phyloP scores from a whole-genome alignment of 257 asterid genomes.

The Solanum bulbocastanum region DNA sequence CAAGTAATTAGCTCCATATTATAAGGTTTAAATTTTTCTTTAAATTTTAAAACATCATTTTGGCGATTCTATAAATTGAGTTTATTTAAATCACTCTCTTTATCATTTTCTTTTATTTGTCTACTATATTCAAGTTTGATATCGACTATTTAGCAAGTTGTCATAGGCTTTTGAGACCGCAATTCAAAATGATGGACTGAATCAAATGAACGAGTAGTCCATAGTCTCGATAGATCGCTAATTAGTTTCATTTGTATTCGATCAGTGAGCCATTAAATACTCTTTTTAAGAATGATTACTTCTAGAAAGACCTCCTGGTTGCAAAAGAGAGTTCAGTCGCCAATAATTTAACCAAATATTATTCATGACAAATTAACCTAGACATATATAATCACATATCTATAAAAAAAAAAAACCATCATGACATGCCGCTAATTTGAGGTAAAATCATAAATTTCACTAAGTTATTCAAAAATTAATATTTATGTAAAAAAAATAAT shows the following conservation, averaged over 20 bases:
- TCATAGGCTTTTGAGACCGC: background rate
- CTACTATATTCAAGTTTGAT: background rate
- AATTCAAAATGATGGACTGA: background rate
- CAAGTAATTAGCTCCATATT: background rate
- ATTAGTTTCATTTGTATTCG: background rate
- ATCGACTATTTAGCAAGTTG: background rate
- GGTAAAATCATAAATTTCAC: too few relatives aligned
- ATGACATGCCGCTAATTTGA: background rate
- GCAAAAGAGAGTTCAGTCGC: background rate
- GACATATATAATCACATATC: background rate
- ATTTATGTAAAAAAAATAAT: too few relatives aligned
- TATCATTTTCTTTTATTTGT: background rate
- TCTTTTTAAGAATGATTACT: background rate
- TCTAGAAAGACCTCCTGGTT: background rate
- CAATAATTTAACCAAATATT: background rate
- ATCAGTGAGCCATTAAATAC: background rate
- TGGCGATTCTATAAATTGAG: background rate
- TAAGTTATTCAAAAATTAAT: too few relatives aligned
- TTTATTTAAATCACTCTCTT: too few relatives aligned
- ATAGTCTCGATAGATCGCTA: background rate
- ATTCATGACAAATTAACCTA: background rate
- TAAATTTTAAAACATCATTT: background rate
- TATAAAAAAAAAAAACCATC: background rate
- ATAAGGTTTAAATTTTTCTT: background rate
- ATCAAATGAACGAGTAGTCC: background rate